These are phyloP conservation scores for Xylariaceae sp. DNA, from an alignment of 2,329 filamentous ascomycete genomes.

Conservation along the genomic window DNA sequence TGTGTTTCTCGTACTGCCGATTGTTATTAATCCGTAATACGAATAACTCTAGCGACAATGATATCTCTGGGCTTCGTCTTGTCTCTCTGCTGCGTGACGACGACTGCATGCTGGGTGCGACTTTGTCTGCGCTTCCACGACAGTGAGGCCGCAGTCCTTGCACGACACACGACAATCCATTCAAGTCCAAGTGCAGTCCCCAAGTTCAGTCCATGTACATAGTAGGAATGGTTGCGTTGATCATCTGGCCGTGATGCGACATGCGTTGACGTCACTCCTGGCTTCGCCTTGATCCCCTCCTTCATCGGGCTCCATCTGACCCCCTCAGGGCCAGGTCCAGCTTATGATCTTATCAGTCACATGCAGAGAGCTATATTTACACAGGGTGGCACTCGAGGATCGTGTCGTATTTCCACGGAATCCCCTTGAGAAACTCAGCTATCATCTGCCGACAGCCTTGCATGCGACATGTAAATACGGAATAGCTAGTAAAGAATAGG, in stretches of 20 bases:
- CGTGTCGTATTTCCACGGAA: not conserved
- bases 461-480: too few relatives aligned
- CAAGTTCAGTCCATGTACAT: not conserved
- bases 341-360: not conserved
- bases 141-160: too few relatives aligned
- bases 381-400: not conserved
- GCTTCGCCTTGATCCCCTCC: not conserved
- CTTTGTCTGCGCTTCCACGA: too few relatives aligned
- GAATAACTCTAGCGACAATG: too few relatives aligned
- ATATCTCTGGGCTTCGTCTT: not conserved
- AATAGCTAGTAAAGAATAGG: not conserved
- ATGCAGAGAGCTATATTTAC: not conserved
- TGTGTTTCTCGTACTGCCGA: too few relatives aligned
- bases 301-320: not conserved
- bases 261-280: constrained; percentile 15
- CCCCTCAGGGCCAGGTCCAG: constrained; percentile 4
- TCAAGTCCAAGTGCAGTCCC: too few relatives aligned
- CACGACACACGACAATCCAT: too few relatives aligned
- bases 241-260: not conserved
- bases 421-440: not conserved
- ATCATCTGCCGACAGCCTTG: too few relatives aligned
- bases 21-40: too few relatives aligned
- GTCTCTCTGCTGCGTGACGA: not conserved
- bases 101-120: not conserved
- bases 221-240: not conserved